A percentile compares a stretch with the other conserved stretches of the same genome.
Conservation (phyloP, 176 grass and related monocot genomes). For the Avena sativa region DNA sequence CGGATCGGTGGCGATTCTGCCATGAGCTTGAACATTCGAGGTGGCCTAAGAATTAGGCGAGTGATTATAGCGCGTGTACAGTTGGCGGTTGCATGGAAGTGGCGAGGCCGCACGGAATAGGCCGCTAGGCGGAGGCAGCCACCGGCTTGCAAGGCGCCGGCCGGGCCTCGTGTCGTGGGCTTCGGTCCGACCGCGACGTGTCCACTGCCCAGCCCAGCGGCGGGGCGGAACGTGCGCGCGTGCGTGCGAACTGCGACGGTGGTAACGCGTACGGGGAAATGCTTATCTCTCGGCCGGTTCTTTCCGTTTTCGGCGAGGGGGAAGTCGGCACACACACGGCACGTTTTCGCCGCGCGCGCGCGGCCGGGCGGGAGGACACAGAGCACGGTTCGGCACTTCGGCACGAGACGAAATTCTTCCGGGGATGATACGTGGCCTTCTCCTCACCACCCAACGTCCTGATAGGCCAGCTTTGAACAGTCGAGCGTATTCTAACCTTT, state of each 20-base stretch:
- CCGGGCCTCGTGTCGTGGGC: slow-evolving; percentile 18
- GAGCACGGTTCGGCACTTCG: not conserved
- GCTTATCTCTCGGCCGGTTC: not conserved
- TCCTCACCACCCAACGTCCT: no score
- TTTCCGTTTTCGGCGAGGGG: slow-evolving; percentile 24
- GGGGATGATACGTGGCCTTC: no score
- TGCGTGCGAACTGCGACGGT: not conserved
- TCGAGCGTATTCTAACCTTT: no score
- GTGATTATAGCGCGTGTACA: not conserved
- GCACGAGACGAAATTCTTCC: not conserved
- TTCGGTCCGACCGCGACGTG: not conserved
- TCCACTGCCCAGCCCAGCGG: not conserved
- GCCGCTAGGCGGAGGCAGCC: not conserved
- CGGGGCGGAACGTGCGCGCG: slow-evolving; percentile 30
- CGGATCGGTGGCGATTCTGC: not conserved
- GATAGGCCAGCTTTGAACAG: no score
- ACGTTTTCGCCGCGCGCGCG: not conserved
- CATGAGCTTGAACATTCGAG: not conserved
- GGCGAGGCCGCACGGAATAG: not conserved
- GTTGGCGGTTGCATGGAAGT: slow-evolving; percentile 53
- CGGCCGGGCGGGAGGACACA: not conserved
- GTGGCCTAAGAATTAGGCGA: slow-evolving; percentile 29
- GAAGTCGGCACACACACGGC: slow-evolving; percentile 1
- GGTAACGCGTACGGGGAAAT: not conserved
- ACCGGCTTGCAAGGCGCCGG: slow-evolving; percentile 26